Evolutionary conservation across 2,329 filamentous ascomycete species (phyloP).

Genomic region (Penicillium sp.): DNA sequence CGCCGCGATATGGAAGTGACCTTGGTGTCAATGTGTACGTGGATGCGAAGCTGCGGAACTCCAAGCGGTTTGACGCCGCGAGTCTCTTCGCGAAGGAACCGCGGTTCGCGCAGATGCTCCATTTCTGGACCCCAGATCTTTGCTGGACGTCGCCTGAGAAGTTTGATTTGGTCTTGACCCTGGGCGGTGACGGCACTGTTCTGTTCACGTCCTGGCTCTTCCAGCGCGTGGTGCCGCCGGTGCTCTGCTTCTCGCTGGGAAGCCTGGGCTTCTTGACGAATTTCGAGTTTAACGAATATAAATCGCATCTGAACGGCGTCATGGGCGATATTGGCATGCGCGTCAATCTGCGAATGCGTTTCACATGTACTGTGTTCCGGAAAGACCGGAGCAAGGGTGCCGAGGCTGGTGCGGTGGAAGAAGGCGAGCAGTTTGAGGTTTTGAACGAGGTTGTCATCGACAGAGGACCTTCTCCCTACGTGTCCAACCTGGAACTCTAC

Average conservation of each 20-base stretch:
- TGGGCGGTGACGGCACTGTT: constrained; percentile 95
- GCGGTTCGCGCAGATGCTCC: constrained; percentile 79
- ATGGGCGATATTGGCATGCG: constrained; percentile 97
- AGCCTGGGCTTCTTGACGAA: constrained; percentile 95
- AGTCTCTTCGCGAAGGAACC: constrained; percentile 72
- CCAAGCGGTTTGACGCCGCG: constrained; percentile 80
- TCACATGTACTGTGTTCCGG: constrained; percentile 95
- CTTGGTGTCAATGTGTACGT: constrained; percentile 97
- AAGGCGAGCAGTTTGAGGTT: constrained; percentile 95
- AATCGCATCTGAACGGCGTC: constrained; percentile 79
- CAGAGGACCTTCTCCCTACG: constrained; percentile 92
- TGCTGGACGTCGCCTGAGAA: constrained; percentile 93
- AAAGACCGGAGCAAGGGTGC: constrained; percentile 54
- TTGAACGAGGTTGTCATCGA: constrained; percentile 98
- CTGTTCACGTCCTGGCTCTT: constrained; percentile 97
- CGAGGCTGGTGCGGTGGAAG: constrained; percentile 66
- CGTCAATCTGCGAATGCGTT: constrained; percentile 96
- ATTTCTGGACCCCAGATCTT: constrained; percentile 94
- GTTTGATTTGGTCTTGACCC: constrained; percentile 91
- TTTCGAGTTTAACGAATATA: constrained; percentile 91
- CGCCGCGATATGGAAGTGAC: constrained; percentile 84
- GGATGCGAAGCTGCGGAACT: constrained; percentile 88
- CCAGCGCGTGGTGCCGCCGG: constrained; percentile 89
- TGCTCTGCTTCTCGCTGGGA: constrained; percentile 87
- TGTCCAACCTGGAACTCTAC: constrained; percentile 94